Evolutionary conservation across 2,329 filamentous ascomycete genomes (phyloP), one percentile per base, ranked within the genome.

Genomic region (Aspergillus floridensis): DNA sequence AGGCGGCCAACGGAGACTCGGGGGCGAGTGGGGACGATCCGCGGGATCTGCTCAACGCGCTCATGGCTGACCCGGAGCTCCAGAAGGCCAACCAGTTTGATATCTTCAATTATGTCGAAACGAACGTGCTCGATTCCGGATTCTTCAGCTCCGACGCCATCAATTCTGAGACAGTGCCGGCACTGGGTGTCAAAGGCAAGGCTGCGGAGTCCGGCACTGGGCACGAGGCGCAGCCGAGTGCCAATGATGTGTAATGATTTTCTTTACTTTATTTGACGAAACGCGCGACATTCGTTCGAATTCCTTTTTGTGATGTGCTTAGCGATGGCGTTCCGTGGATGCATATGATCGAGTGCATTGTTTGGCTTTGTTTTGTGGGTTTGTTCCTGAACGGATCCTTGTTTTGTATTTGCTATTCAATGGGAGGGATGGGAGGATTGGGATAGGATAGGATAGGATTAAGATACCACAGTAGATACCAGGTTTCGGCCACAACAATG

Each of bases 121-220:
- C 69, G 22, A 66, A 64, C 26, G 59, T 72, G 31, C 71, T 76
- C 48, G 74, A 77, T 58, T 73, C 72, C 6, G 68, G 72, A 12
- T 70, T 76, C 49, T 76, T 76, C 63, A 72, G 73, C 44, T 73
- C 72, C 21, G 71, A 76, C 44, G 64, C 73, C 24, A 63, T 73
- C 19, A 65, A 70, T 46, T 61, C 63, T 22, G 69, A 74, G 14
- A 49, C 67, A 16, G 55, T 66, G 21, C 59, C 38, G 38, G 14
- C 57, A 48, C 50, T 68, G 32, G 65, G 66, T 41, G 59, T 63
- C 21, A 72, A 74, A 52, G 54, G 56, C 32, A 66, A 68, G 51
- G 21, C 64, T 56, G 53, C 57, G 19, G 60, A 63, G 46, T 54
- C 60, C 49, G 44, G 41, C 61, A 29, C 26, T 29, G 61, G 22